phyloP scores from a whole-genome alignment of 495 filamentous ascomycete species.

The Sphaerosporella brunnea region DNA sequence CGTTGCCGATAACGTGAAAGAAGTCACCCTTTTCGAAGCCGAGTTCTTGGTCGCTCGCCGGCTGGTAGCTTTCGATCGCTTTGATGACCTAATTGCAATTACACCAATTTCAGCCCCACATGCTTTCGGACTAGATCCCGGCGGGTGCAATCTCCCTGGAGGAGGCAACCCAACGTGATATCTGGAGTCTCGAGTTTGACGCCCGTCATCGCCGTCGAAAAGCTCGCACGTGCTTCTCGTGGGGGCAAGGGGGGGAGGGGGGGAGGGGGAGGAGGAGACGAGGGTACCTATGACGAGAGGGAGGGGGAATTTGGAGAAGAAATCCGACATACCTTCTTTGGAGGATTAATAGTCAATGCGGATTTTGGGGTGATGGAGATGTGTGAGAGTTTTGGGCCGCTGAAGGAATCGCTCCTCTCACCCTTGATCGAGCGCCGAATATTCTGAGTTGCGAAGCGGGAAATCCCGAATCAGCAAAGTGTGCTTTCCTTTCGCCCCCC shows the following conservation, averaged over 20 bases:
- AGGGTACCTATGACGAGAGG: not conserved
- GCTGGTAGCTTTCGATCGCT: conserved; percentile 83
- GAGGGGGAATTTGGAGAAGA: conserved; percentile 2
- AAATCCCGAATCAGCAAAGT: conserved; percentile 22
- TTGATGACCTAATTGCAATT: conserved; percentile 59
- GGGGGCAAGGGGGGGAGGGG: too few relatives aligned
- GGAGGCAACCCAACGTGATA: too few relatives aligned
- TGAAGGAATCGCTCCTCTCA: conserved; percentile 46
- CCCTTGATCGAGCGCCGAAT: conserved; percentile 74
- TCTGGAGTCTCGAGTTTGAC: too few relatives aligned
- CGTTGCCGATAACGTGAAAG: conserved; percentile 93
- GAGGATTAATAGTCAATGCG: conserved; percentile 84
- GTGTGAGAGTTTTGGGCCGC: conserved; percentile 45
- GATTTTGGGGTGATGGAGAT: conserved; percentile 83
- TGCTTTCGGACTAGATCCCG: not conserved
- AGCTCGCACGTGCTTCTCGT: too few relatives aligned
- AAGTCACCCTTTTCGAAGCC: conserved; percentile 89
- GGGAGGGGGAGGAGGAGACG: not conserved
- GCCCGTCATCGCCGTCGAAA: too few relatives aligned
- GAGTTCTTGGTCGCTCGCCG: conserved; percentile 59
- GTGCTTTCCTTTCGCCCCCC: conserved; percentile 18
- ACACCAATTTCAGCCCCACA: conserved; percentile 14
- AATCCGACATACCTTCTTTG: conserved; percentile 63
- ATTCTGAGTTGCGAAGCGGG: conserved; percentile 41
- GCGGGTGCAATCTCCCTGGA: too few relatives aligned